Conservation (phyloP, 345 rosid genomes). For the Turritis glabra region DNA sequence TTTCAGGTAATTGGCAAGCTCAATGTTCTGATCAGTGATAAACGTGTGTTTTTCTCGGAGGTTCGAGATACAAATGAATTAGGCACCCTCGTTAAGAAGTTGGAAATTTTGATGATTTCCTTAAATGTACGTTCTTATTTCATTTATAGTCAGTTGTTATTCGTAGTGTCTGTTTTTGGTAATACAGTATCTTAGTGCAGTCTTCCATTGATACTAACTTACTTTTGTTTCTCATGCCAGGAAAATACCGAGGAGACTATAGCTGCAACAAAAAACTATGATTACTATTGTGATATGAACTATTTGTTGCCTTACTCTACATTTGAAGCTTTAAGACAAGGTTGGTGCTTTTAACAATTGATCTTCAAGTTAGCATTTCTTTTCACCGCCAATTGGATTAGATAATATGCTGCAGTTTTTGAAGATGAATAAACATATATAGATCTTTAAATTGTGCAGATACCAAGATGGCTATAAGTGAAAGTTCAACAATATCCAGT, state of each 20-base stretch:
- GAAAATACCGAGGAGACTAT: constrained; percentile 41
- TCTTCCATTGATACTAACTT: neutral
- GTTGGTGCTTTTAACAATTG: neutral
- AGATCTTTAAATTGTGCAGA: constrained; percentile 31
- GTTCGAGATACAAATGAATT: constrained; percentile 54
- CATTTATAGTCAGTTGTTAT: neutral
- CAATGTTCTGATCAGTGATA: constrained; percentile 33
- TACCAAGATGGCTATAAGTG: constrained; percentile 34
- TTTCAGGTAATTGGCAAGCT: constrained; percentile 51
- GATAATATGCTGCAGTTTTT: neutral
- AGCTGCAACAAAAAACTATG: constrained; percentile 36
- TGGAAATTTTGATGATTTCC: constrained; percentile 49
- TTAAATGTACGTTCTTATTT: constrained; percentile 42
- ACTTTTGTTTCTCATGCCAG: constrained; percentile 39
- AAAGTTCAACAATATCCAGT: constrained; percentile 51
- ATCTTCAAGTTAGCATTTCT: neutral
- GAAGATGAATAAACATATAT: neutral
- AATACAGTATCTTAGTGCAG: neutral
- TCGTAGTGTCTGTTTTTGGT: neutral
- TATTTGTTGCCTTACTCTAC: constrained; percentile 60
- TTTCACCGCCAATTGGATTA: neutral
- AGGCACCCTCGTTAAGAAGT: constrained; percentile 50
- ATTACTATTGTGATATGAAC: constrained; percentile 61
- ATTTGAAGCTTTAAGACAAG: constrained; percentile 39
- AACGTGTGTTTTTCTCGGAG: constrained; percentile 66